Evolutionary conservation across 2,329 filamentous ascomycete genomes (phyloP).

Genomic region (Ascosphaera pollenicola): DNA sequence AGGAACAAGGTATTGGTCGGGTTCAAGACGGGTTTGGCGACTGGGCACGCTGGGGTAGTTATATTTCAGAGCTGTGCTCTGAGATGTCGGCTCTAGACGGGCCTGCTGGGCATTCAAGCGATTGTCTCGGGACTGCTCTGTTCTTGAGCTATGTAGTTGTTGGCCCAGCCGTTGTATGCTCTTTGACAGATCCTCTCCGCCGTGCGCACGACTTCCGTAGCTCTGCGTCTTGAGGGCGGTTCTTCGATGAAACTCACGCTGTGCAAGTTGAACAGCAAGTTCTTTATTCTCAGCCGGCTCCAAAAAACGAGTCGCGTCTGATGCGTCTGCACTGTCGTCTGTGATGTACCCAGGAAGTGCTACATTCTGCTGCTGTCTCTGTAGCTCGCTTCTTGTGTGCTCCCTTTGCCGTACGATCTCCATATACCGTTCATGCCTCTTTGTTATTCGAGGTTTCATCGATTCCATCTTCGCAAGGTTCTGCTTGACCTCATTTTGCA

Average conservation of each 20-base stretch:
- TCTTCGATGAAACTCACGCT: conserved; percentile 46
- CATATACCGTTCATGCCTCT: conserved; percentile 45
- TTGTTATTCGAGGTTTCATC: conserved; percentile 57
- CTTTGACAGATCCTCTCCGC: background rate
- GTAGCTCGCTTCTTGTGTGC: conserved; percentile 3
- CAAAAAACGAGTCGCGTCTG: background rate
- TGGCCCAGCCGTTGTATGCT: background rate
- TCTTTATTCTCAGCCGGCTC: conserved; percentile 39
- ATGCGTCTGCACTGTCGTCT: background rate
- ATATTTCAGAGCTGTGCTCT: background rate
- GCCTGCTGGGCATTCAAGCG: background rate
- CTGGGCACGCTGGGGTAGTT: background rate
- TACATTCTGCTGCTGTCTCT: background rate
- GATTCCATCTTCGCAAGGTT: conserved; percentile 52
- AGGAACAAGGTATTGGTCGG: background rate
- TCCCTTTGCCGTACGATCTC: conserved; percentile 27
- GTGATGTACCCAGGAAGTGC: background rate
- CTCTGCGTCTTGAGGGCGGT: conserved; percentile 16
- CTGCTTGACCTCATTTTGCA: conserved; percentile 37
- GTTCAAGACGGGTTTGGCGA: background rate
- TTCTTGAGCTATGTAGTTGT: background rate
- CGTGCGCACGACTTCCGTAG: background rate
- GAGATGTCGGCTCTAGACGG: background rate
- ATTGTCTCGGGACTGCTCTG: background rate
- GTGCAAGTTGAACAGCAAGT: conserved; percentile 54